Evolutionary conservation across 2,329 filamentous ascomycete species (phyloP).

Genomic region (Magnaporthiopsis incrustans): DNA sequence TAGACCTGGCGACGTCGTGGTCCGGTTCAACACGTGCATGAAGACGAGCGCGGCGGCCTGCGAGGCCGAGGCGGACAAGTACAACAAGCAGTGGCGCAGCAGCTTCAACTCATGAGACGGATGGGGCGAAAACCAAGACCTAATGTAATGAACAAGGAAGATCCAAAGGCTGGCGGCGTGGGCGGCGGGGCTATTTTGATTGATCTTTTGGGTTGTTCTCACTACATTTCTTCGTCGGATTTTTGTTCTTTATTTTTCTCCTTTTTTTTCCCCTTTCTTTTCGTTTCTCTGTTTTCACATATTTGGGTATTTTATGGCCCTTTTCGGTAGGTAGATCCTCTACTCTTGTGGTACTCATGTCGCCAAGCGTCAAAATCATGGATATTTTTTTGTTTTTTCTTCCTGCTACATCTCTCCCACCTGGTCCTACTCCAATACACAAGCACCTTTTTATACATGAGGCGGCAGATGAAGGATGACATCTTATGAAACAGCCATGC

Average conservation of each 20-base stretch:
- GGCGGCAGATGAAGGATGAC: background rate
- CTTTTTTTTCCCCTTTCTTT: background rate
- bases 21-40: conserved; percentile 70
- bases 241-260: background rate
- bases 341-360: background rate
- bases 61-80: conserved; percentile 57
- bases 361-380: background rate
- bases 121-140: conserved; percentile 22
- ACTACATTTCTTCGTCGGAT: background rate
- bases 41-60: conserved; percentile 53
- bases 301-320: too few relatives aligned
- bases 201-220: background rate
- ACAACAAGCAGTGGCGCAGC: conserved; percentile 37
- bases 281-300: background rate
- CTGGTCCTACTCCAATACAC: background rate
- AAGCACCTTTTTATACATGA: background rate
- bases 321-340: background rate
- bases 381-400: background rate
- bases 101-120: conserved; percentile 26
- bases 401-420: background rate
- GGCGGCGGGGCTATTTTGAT: background rate
- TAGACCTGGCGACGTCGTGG: conserved; percentile 75
- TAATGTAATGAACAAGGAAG: background rate
- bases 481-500: background rate
- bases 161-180: background rate